Evolutionary conservation across 1,284 basidiomycete genomes (phyloP), one percentile per base, ranked within the genome.

Genomic region (Cutaneotrichosporon curvatum): DNA sequence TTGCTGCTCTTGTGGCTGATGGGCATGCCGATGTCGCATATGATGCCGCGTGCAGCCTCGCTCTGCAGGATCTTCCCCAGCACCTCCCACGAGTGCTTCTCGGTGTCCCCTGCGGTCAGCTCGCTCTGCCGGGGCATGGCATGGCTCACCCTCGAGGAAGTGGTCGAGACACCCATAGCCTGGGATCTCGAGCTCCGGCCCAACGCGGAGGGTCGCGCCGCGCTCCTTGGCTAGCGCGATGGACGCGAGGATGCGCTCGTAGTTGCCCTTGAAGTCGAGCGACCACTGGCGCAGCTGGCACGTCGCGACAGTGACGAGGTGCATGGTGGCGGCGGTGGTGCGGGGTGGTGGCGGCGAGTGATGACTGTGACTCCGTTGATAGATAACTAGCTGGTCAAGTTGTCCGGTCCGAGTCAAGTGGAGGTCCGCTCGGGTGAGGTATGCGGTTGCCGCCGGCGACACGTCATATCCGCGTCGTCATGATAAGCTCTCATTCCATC

Each of bases 101-200:
- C 80, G 4, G 89, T 95, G 62, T 96, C 91, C 38, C 90, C 90
- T 95, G 61, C 7, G 2, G 42, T 48, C 37, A 48, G 47, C 41
- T 30, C 6, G 15, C 8, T 23, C 16, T 18, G 1, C 15, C 4
- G 16, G 16, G 2, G 7, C 4, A 16, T n/a, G 6, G 11, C 12
- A 10, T n/a, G n/a, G 46, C 63, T 56, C 49, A 69, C 72, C 70
- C 53, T 74, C 72, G 4, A 73, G 60, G 53, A 73, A 95, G 60
- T 96, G 91, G 67, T 96, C 91, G 43, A 90, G 77, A 68, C 92
- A 96, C 2, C 91, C 91, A 72, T 95, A 95, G 4, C 91, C 91
- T 21, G 92, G 85, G 56, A 99, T 89, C 73, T 99, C 95, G n/a
- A 98, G 78, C 70, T 97, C 94, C 16, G 95, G 95, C 2, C 95